These are phyloP conservation scores for Globisporangium cystogenes DNA, from an alignment of 352 stramenopile species.

Conservation along the genomic window DNA sequence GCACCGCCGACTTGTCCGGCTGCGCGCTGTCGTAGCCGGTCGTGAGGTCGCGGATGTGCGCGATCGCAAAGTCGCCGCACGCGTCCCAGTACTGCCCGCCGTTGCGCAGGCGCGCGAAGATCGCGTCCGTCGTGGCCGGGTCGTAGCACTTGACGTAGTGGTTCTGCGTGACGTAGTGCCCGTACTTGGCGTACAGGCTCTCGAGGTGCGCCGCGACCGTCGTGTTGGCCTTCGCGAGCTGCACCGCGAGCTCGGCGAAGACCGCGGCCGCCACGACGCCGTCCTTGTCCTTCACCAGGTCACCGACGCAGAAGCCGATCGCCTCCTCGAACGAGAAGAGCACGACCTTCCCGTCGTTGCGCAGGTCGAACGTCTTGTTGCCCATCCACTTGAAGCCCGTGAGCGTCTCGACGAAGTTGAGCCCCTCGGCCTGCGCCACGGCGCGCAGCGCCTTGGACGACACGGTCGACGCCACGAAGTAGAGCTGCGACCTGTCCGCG, in stretches of 20 bases:
- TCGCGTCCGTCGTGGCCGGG: slow-evolving; percentile 69
- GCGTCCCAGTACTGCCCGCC: slow-evolving; percentile 78
- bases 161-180: slow-evolving; percentile 97
- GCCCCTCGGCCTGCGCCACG: slow-evolving; percentile 89
- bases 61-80: slow-evolving; percentile 83
- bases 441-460: slow-evolving; percentile 96
- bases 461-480: slow-evolving; percentile 94
- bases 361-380: slow-evolving; percentile 80
- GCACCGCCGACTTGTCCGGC: slow-evolving; percentile 80
- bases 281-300: slow-evolving; percentile 98
- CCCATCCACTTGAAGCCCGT: slow-evolving; percentile 99
- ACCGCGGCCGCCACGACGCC: slow-evolving; percentile 91
- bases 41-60: slow-evolving; percentile 83
- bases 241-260: slow-evolving; percentile 87
- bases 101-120: slow-evolving; percentile 92
- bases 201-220: slow-evolving; percentile 78
- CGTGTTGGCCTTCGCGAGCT: slow-evolving; percentile 55
- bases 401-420: slow-evolving; percentile 96
- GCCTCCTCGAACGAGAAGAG: slow-evolving; percentile 98
- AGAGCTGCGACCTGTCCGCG: slow-evolving; percentile 55
- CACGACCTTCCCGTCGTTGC: slow-evolving; percentile 86
- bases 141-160: slow-evolving; percentile 97
- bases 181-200: slow-evolving; percentile 91
- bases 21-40: slow-evolving; percentile 86
- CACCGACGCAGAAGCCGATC: slow-evolving; percentile 97